Evolutionary conservation across 176 grass and related monocot genomes (phyloP).

Genomic region (Oryza rufipogon): DNA sequence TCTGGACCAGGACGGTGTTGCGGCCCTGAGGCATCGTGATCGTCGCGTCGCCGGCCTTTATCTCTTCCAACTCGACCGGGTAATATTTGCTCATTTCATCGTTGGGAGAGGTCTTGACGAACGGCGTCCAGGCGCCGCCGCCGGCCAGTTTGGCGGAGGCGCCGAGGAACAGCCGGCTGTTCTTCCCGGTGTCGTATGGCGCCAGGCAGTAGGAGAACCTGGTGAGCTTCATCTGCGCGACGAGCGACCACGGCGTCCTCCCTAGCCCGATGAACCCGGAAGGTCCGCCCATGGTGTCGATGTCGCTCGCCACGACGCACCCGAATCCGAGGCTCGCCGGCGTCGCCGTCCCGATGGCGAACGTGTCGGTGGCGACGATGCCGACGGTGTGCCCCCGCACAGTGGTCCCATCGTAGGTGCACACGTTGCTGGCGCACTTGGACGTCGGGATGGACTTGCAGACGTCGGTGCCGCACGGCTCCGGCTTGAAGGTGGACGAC

Average conservation of each 20-base stretch:
- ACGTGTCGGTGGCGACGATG: not conserved
- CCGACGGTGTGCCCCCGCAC: too few relatives aligned
- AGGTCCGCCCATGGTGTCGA: not conserved
- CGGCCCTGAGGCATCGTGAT: not conserved
- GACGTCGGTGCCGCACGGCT: too few relatives aligned
- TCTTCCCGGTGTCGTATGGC: not conserved
- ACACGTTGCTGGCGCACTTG: too few relatives aligned
- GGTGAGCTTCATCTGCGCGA: not conserved
- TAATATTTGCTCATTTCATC: not conserved
- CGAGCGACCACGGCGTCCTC: not conserved
- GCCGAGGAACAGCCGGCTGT: not conserved
- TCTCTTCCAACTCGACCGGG: not conserved
- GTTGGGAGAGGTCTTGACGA: not conserved
- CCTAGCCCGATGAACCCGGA: not conserved
- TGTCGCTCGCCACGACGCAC: not conserved
- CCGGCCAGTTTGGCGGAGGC: not conserved
- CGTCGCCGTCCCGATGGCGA: not conserved
- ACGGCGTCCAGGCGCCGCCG: not conserved
- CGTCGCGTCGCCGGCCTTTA: not conserved
- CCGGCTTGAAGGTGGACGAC: too few relatives aligned
- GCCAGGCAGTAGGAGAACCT: not conserved
- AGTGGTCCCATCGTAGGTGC: too few relatives aligned
- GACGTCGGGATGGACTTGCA: too few relatives aligned
- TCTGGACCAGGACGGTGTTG: not conserved
- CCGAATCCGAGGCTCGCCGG: not conserved